Evolutionary conservation across 2,329 filamentous ascomycete species (phyloP), one percentile per base, ranked within the genome.

Genomic region (Bipolaris oryzae): DNA sequence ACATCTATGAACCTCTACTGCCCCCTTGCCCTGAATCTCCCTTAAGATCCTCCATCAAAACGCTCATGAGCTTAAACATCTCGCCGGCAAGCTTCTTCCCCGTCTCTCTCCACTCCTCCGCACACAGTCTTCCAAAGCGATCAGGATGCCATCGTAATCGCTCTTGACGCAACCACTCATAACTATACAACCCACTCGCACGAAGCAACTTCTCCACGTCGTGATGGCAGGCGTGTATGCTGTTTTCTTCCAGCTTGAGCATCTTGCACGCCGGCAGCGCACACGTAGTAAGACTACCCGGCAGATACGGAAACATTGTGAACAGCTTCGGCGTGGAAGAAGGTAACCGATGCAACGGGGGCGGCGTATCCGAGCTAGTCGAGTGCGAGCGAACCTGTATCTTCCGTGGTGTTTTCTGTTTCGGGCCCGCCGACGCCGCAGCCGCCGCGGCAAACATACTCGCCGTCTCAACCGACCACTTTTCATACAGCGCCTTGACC

Each of bases 101-200:
- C 25, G 54, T 59, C 47, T 75, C 73, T 37, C 72, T 66, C 60
- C 63, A 76, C 6, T 55, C 49, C 43, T 69, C 72, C 15, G 67
- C 68, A 23, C 74, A 76, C 34, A 76, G 31, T 31, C 73, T 43
- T 11, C 72, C 73, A 57, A 76, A 76, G 6, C 72, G 66, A 61
- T 76, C 74, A 0, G 73, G 74, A 67, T 76, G 74, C 74, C 74
- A 76, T 11, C 71, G 50, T 21, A 76, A 49, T 7, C 74, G 39
- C 57, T 76, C 74, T 54, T 75, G 71, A 15, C 69, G 33, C 37
- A 76, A 41, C 71, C 72, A 76, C 51, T 75, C 74, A 47, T 71
- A 71, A 42, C 71, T 72, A 50, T 76, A 76, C 28, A 66, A 15
- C 5, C 72, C 74, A 10, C 70, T 73, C 5, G 70, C 73, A 3